Percentiles rank a stretch among this genome's conserved stretches.
phyloP scores from a whole-genome alignment of 2,329 filamentous ascomycete species.

The Botrytis fabae region DNA sequence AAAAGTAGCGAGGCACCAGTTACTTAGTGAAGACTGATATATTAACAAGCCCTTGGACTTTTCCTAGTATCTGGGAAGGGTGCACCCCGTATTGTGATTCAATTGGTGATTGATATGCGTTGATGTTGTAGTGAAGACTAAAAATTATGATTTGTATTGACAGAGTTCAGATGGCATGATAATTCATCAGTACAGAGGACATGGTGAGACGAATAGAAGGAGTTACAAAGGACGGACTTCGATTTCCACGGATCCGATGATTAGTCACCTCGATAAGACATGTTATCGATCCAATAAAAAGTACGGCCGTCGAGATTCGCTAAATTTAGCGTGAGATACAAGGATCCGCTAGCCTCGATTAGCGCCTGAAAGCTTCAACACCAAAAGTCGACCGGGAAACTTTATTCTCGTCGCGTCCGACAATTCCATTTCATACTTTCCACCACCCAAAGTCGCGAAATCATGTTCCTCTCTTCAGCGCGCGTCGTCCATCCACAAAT shows the following conservation, averaged over 20 bases:
- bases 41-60: not conserved
- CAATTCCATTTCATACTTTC: conserved; percentile 1
- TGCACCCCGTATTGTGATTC: not conserved
- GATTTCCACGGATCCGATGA: not conserved
- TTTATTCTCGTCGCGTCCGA: conserved; percentile 12
- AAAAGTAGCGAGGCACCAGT: not conserved
- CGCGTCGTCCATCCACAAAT: conserved; percentile 7
- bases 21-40: not conserved
- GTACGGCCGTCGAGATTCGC: not conserved
- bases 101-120: not conserved
- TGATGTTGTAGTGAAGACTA: not conserved
- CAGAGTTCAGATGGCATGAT: not conserved
- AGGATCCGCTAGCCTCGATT: not conserved
- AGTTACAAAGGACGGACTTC: not conserved
- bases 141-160: not conserved
- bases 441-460: conserved; percentile 11
- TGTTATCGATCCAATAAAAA: not conserved
- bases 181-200: not conserved
- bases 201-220: not conserved
- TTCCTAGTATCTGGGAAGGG: not conserved
- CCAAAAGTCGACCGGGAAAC: not conserved
- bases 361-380: not conserved
- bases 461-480: conserved; percentile 14
- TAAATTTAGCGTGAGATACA: not conserved
- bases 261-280: not conserved